A percentile compares a stretch with the other conserved stretches of the same genome.
phyloP scores from a whole-genome alignment of 352 stramenopile genomes.

The Phytophthora pistaciae region DNA sequence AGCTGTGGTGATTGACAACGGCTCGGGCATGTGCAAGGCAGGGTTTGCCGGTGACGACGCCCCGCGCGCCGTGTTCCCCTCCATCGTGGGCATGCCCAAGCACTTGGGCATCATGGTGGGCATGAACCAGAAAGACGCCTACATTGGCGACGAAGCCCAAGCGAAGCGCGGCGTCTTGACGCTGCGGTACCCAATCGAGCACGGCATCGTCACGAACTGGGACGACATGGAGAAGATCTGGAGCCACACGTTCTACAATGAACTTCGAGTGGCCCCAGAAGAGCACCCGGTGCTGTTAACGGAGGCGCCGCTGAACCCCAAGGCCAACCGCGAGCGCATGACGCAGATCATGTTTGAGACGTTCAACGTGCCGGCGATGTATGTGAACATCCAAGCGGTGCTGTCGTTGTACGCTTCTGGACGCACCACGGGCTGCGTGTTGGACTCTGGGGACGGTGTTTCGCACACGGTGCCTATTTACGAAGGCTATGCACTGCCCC shows the following conservation, averaged over 20 bases:
- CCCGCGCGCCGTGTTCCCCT: conserved; percentile 75
- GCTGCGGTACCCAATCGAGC: conserved; percentile 98
- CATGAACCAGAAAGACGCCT: conserved; percentile 97
- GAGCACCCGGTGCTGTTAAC: conserved; percentile 97
- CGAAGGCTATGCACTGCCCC: conserved; percentile 95
- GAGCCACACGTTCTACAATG: conserved; percentile 99
- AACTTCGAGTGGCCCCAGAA: conserved; percentile 95
- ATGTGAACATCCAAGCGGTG: conserved; percentile 95
- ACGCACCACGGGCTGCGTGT: conserved; percentile 95
- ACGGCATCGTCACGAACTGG: conserved; percentile 99
- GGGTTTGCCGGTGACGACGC: conserved; percentile 80
- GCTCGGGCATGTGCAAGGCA: conserved; percentile 72
- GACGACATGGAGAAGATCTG: conserved; percentile 99
- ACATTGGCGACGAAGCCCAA: conserved; percentile 94
- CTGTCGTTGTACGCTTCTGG: conserved; percentile 96
- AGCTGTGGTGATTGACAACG: conserved; percentile 59
- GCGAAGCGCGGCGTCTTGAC: conserved; percentile 94
- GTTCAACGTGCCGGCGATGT: conserved; percentile 95
- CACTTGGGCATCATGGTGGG: conserved; percentile 98
- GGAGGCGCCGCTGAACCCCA: conserved; percentile 95
- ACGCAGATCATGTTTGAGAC: conserved; percentile 99
- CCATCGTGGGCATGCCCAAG: conserved; percentile 91
- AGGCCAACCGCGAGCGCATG: conserved; percentile 93
- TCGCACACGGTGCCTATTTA: conserved; percentile 96
- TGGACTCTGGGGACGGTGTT: conserved; percentile 95